Conservation (phyloP, 768 basidiomycete species). For the Phallus indusiatus region DNA sequence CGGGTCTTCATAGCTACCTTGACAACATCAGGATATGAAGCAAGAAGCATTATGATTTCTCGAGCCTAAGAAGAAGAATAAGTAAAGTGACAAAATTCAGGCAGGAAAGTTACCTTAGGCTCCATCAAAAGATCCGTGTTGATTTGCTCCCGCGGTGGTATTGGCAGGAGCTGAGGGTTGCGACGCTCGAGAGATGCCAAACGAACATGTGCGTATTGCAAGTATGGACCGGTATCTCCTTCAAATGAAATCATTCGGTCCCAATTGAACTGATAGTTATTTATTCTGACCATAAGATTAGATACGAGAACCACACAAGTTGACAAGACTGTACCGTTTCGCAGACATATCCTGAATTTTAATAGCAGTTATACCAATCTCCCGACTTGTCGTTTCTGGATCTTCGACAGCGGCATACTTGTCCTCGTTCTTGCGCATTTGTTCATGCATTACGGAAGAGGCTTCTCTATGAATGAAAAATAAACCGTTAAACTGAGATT, state of each 20-base stretch:
- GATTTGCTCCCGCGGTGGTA: constrained; percentile 61
- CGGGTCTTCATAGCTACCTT: constrained; percentile 74
- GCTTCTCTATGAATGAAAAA: constrained; percentile 49
- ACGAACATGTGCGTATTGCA: constrained; percentile 95
- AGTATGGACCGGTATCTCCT: constrained; percentile 91
- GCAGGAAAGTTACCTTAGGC: constrained; percentile 23
- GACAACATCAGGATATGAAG: constrained; percentile 87
- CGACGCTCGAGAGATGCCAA: constrained; percentile 86
- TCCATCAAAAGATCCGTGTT: constrained; percentile 56
- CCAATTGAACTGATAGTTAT: constrained; percentile 95
- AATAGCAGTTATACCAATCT: constrained; percentile 90
- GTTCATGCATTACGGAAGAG: constrained; percentile 84
- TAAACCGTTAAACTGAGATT: not conserved
- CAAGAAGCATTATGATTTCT: constrained; percentile 80
- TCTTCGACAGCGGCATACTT: constrained; percentile 87
- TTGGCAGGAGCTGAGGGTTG: constrained; percentile 77
- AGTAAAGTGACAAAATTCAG: not conserved
- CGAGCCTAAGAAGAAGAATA: constrained; percentile 38
- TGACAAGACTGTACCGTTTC: constrained; percentile 51
- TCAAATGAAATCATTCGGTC: constrained; percentile 92
- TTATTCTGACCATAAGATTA: constrained; percentile 47
- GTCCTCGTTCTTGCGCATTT: constrained; percentile 90
- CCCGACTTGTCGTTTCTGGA: constrained; percentile 65
- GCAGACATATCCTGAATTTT: constrained; percentile 98
- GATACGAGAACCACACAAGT: not conserved